These are phyloP conservation scores for Wickerhamiella bombiphila DNA, from an alignment of 805 yeast species.

Conservation along the genomic window DNA sequence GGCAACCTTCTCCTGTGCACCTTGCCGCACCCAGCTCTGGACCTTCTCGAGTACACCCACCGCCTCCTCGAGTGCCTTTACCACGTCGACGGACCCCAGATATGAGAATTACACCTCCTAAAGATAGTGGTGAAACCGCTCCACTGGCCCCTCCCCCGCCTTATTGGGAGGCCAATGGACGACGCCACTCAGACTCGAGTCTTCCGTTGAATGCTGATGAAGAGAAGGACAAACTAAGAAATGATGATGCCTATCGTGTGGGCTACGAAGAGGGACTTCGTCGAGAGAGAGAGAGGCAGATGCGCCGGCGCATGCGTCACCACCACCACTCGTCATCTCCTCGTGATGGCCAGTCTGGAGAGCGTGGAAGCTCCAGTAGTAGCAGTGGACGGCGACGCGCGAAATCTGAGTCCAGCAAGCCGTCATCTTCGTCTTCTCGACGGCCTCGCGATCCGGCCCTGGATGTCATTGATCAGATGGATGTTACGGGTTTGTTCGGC, in stretches of 20 bases:
- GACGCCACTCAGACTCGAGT: slow-evolving; percentile 12
- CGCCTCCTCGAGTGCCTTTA: slow-evolving; percentile 2
- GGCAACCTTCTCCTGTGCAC: too few species aligned
- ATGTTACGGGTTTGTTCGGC: slow-evolving; percentile 90
- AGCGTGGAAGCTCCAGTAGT: not conserved
- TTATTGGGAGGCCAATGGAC: slow-evolving; percentile 10
- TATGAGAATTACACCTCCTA: not conserved
- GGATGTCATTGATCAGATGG: slow-evolving; percentile 88
- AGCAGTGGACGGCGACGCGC: not conserved
- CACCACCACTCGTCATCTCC: not conserved
- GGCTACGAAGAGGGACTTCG: slow-evolving; percentile 17
- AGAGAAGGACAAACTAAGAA: slow-evolving; percentile 8
- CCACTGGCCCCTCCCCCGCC: slow-evolving; percentile 10
- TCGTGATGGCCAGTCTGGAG: slow-evolving; percentile 1
- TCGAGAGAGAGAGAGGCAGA: slow-evolving; percentile 15
- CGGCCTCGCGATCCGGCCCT: slow-evolving; percentile 28
- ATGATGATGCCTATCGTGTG: slow-evolving; percentile 14
- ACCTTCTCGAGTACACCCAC: slow-evolving; percentile 2
- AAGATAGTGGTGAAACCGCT: not conserved
- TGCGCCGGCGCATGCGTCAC: slow-evolving; percentile 10
- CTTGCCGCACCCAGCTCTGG: not conserved
- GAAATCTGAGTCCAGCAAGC: slow-evolving; percentile 1
- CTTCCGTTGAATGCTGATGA: slow-evolving; percentile 6
- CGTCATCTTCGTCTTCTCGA: too few species aligned
- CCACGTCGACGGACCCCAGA: slow-evolving; percentile 3